Percentiles rank a stretch among this genome's conserved stretches.
Conservation (phyloP, 768 basidiomycete species). For the Rossbeevera mucosa region DNA sequence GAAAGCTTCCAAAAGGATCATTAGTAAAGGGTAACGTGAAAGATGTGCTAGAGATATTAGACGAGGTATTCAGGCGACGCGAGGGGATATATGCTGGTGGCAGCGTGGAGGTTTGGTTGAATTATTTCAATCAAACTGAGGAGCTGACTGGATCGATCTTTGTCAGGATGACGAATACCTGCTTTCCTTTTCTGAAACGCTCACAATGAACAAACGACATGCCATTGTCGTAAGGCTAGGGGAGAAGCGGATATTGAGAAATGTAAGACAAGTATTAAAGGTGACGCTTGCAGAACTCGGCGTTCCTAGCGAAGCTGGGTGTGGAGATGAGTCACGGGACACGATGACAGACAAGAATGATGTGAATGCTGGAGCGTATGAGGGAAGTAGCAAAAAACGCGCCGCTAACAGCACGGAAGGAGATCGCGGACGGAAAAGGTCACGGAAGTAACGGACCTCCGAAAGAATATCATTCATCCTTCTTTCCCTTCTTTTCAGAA, state of each 20-base stretch:
- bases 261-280: conserved; percentile 18
- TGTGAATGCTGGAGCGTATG: neutral
- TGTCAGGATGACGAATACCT: conserved; percentile 49
- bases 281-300: conserved; percentile 5
- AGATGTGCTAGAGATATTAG: conserved; percentile 42
- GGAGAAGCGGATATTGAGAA: conserved; percentile 66
- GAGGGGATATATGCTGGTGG: conserved; percentile 36
- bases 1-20: conserved; percentile 72
- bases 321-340: neutral
- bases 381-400: conserved; percentile 14
- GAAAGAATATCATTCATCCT: neutral
- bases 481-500: neutral
- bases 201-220: conserved; percentile 46
- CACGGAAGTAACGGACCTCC: conserved; percentile 12
- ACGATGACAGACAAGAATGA: neutral
- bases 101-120: conserved; percentile 40
- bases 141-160: neutral
- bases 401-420: conserved; percentile 1
- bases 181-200: conserved; percentile 19
- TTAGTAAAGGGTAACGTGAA: conserved; percentile 6
- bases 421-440: conserved; percentile 16
- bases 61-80: conserved; percentile 47
- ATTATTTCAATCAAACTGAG: neutral
- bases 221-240: conserved; percentile 74
- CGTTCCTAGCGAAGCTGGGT: neutral